phyloP scores from a whole-genome alignment of 139 green algal genomes.

The Picochlorum sp. region DNA sequence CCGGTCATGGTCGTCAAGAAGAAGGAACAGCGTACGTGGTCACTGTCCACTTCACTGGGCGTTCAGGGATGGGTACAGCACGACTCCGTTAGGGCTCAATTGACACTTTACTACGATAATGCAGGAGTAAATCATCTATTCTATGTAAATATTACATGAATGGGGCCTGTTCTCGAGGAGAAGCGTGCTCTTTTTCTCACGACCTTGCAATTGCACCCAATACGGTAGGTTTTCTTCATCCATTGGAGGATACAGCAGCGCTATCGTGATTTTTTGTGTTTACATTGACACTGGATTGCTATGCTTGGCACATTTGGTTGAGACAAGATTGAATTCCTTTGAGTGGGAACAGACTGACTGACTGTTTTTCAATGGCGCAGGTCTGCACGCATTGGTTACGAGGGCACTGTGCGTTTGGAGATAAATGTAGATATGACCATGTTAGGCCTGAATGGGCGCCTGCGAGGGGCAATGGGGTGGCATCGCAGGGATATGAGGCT shows the following conservation, averaged over 20 bases:
- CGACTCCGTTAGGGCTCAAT: too few species aligned
- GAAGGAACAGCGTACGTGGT: too few species aligned
- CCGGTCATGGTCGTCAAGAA: too few species aligned
- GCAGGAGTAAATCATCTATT: background rate
- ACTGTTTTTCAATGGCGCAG: slow-evolving; percentile 8
- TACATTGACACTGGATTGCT: too few species aligned
- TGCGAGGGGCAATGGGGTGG: background rate
- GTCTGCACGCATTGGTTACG: slow-evolving; percentile 53
- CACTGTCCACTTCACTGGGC: too few species aligned
- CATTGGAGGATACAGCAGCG: background rate
- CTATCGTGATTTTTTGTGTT: background rate
- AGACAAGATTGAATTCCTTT: too few species aligned
- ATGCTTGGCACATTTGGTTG: too few species aligned
- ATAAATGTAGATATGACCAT: slow-evolving; percentile 32
- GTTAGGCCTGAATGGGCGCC: slow-evolving; percentile 20
- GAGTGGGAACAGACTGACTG: too few species aligned
- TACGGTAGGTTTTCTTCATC: slow-evolving; percentile 4
- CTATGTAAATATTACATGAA: slow-evolving; percentile 9
- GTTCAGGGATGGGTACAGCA: too few species aligned
- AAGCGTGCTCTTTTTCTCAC: slow-evolving; percentile 4
- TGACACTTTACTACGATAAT: background rate
- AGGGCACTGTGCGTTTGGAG: slow-evolving; percentile 49
- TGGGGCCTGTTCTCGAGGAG: slow-evolving; percentile 4
- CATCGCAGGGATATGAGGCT: background rate
- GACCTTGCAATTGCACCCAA: background rate